A percentile compares a stretch with the other conserved stretches of the same genome.
These are phyloP conservation scores for Aspergillus hiratsukae DNA, from an alignment of 2,329 filamentous ascomycete species.

Conservation along the genomic window DNA sequence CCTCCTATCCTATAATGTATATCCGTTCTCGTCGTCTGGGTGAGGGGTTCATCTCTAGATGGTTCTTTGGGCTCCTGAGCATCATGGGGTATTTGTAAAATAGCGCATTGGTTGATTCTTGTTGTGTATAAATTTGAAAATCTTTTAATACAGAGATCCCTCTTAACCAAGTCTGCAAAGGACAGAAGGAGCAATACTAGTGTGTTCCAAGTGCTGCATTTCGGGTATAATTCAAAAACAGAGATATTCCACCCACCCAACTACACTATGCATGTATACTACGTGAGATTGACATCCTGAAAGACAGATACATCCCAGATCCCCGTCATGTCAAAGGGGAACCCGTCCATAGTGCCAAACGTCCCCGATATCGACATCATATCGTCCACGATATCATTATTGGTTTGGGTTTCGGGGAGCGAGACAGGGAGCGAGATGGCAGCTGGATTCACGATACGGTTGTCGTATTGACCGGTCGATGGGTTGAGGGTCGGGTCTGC, in stretches of 20 bases:
- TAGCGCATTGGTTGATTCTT: constrained; percentile 26
- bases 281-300: constrained; percentile 34
- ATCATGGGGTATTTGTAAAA: constrained; percentile 33
- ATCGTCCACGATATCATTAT: constrained; percentile 44
- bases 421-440: constrained; percentile 39
- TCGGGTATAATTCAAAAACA: neutral
- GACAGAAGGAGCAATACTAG: neutral
- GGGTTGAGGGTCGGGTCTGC: constrained; percentile 7
- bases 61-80: constrained; percentile 22
- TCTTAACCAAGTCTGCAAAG: neutral
- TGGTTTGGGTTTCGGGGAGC: constrained; percentile 41
- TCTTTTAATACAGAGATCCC: constrained; percentile 8
- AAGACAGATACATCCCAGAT: constrained; percentile 44
- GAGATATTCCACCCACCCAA: neutral
- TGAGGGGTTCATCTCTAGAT: constrained; percentile 26
- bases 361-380: constrained; percentile 46
- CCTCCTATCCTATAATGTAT: constrained; percentile 18
- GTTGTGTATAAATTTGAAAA: constrained; percentile 21
- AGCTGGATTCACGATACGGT: constrained; percentile 34
- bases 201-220: neutral
- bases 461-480: constrained; percentile 18
- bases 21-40: constrained; percentile 15
- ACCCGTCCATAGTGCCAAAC: constrained; percentile 44
- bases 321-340: constrained; percentile 44
- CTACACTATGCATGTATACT: neutral